phyloP scores from a whole-genome alignment of 2,329 filamentous ascomycete species.

The Paraconiothyrium sp. region DNA sequence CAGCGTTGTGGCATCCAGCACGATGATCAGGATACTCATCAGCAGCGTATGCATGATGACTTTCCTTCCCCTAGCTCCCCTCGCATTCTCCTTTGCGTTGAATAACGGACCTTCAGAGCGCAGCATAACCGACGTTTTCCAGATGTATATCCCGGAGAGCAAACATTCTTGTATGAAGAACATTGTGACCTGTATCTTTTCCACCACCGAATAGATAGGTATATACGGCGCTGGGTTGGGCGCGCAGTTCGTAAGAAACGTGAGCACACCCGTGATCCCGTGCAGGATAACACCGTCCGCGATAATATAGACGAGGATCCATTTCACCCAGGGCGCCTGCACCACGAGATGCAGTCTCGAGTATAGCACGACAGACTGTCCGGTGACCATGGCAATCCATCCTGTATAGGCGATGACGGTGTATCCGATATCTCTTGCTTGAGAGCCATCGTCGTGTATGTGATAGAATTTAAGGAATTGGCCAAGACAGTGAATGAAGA shows the following conservation, averaged over 20 bases:
- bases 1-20: constrained; percentile 51
- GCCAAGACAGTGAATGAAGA: constrained; percentile 23
- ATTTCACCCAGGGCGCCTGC: constrained; percentile 47
- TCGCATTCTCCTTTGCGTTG: constrained; percentile 16
- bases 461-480: constrained; percentile 27
- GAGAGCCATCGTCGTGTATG: constrained; percentile 14
- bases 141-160: constrained; percentile 57
- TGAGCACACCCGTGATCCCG: constrained; percentile 58
- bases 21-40: constrained; percentile 51
- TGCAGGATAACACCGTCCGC: constrained; percentile 62
- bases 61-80: constrained; percentile 20
- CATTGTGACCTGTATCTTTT: constrained; percentile 49
- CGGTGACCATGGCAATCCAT: constrained; percentile 67
- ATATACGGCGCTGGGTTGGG: constrained; percentile 37
- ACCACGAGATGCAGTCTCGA: constrained; percentile 67
- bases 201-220: constrained; percentile 44
- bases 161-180: constrained; percentile 47
- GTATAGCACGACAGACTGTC: constrained; percentile 68
- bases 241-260: constrained; percentile 56
- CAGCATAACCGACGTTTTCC: constrained; percentile 47
- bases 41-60: constrained; percentile 46
- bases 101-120: constrained; percentile 18
- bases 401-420: constrained; percentile 18
- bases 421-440: constrained; percentile 7
- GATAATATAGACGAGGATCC: constrained; percentile 65